Percentiles rank a stretch among this genome's conserved stretches.
phyloP scores from a whole-genome alignment of 345 rosid species.

The Fremontodendron californicum region DNA sequence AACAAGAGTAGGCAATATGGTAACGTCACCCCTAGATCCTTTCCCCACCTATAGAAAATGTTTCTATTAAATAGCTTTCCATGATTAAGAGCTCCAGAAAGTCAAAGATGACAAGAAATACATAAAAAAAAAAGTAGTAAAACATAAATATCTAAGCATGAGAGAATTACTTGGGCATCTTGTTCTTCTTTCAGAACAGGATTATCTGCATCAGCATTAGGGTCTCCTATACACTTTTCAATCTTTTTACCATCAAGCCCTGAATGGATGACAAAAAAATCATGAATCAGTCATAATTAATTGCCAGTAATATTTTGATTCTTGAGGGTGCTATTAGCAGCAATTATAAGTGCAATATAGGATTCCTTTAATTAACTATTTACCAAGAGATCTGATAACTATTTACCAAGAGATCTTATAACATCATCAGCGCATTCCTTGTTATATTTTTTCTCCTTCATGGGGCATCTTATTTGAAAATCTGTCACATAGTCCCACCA shows the following conservation, averaged over 20 bases:
- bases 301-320: neutral
- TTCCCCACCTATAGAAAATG: constrained; percentile 67
- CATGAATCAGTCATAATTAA: constrained; percentile 10
- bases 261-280: constrained; percentile 26
- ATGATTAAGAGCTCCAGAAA: neutral
- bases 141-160: neutral
- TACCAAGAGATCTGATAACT: constrained; percentile 72
- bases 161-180: constrained; percentile 69
- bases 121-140: neutral
- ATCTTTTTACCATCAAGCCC: constrained; percentile 72
- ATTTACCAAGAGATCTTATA: constrained; percentile 71
- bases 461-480: constrained; percentile 91
- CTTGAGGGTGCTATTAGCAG: neutral
- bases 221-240: constrained; percentile 92
- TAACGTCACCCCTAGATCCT: constrained; percentile 97
- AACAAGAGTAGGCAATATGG: constrained; percentile 96
- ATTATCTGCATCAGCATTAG: constrained; percentile 69
- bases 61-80: constrained; percentile 20
- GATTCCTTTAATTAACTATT: constrained; percentile 1
- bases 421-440: constrained; percentile 73
- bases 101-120: neutral
- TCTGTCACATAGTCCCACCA: constrained; percentile 99
- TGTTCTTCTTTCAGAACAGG: constrained; percentile 88
- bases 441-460: constrained; percentile 89
- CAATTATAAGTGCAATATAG: neutral